A percentile compares a stretch with the other conserved stretches of the same genome.
phyloP scores from a whole-genome alignment of 306 rosid species.

The Glycyrrhiza uralensis region DNA sequence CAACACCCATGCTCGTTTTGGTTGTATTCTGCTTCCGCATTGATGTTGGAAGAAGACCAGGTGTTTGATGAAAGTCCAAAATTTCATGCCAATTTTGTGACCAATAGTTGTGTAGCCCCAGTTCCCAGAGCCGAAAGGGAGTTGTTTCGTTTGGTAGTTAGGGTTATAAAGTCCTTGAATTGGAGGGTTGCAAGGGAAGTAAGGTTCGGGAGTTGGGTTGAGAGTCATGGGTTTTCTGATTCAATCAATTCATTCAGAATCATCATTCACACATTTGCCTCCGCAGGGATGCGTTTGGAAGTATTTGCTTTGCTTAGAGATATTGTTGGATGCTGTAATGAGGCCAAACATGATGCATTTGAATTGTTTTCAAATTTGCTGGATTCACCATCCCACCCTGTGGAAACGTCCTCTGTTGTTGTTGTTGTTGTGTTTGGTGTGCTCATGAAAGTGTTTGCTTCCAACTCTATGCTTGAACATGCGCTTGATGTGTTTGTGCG shows the following conservation, averaged over 20 bases:
- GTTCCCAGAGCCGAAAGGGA: not conserved
- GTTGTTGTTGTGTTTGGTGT: conserved; percentile 38
- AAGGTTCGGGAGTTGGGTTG: too few relatives aligned
- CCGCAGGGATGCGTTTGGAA: conserved; percentile 45
- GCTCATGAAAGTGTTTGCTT: conserved; percentile 52
- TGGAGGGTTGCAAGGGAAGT: conserved; percentile 41
- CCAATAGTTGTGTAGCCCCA: not conserved
- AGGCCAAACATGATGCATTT: too few relatives aligned
- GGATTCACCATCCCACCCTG: conserved; percentile 43
- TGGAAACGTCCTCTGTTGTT: conserved; percentile 33
- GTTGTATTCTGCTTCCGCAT: conserved; percentile 34
- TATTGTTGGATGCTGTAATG: too few relatives aligned
- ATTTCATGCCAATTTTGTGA: not conserved
- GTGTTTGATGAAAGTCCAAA: conserved; percentile 47
- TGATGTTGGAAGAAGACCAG: conserved; percentile 40
- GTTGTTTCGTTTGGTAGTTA: conserved; percentile 34
- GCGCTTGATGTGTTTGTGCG: conserved; percentile 49
- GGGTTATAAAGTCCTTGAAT: conserved; percentile 50
- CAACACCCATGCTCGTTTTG: conserved; percentile 16
- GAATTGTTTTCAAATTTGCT: conserved; percentile 37
- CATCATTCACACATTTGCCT: conserved; percentile 49
- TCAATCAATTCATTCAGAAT: conserved; percentile 39
- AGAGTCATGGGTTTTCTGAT: too few relatives aligned
- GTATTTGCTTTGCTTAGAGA: conserved; percentile 51
- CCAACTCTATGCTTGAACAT: conserved; percentile 55